Evolutionary conservation across 768 basidiomycete species (phyloP), one percentile per base, ranked within the genome.

Genomic region (Tremella mesenterica): DNA sequence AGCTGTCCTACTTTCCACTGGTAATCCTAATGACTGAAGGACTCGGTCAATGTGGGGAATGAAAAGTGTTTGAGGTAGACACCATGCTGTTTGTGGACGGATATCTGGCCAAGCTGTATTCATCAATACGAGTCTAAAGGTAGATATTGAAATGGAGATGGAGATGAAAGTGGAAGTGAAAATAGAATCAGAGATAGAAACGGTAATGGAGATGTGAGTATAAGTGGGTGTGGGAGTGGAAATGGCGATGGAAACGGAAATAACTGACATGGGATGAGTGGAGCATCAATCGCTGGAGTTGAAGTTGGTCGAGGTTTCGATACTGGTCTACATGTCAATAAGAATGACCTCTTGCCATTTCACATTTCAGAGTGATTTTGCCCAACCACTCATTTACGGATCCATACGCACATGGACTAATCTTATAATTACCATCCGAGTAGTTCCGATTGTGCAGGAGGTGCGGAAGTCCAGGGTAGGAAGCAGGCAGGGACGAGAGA

Each of bases 41-140:
- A 69, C 56, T 13, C 69, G 45, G 52, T 68, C 69, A n/a, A 71
- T 66, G 46, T 68, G 67, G 25, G 69, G 69, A 27, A 71, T 51
- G 54, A 71, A 71, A 33, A 71, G 56, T 5, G 47, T 52, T 51
- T 64, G 64, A 28, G 69, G 69, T 12, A 71, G 58, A 44, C 66
- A 71, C 56, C 59, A 71, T 3, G 64, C 64, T 44, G 61, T 68
- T 1, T 47, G 13, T 0, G 69, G 67, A 36, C 64, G 47, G 48
- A 71, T 53, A 44, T 68, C 69, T 5, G 69, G 69, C 60, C 62
- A 71, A 9, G 67, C 69, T 65, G 39, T 8, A 12, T 2, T 23
- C 39, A 48, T 44, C 18, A n/a, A n/a, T n/a, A n/a, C n/a, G n/a
- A 7, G 10, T 39, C 7, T 12, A 16, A 25, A 41, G 43, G 50